Conservation (phyloP, 306 rosid genomes). For the Dalbergia oliveri region DNA sequence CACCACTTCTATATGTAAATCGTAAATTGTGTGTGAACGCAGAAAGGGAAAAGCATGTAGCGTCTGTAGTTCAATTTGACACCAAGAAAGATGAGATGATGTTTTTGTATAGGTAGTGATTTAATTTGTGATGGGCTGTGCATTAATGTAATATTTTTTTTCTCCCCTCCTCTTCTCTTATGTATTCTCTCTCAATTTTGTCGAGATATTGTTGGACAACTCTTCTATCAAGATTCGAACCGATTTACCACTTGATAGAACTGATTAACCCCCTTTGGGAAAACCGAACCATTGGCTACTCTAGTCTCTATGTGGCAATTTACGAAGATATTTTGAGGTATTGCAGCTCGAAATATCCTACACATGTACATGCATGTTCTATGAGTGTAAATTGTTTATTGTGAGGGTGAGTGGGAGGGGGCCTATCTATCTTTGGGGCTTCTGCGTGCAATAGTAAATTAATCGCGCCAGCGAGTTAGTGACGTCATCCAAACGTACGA, state of each 20-base stretch:
- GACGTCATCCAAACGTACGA: constrained; percentile 29
- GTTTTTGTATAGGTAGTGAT: constrained; percentile 9
- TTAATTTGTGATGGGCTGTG: neutral
- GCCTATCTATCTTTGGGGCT: too few relatives aligned
- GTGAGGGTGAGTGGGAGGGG: too few relatives aligned
- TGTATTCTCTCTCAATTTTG: too few relatives aligned
- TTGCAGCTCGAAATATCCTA: neutral
- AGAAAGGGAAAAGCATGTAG: neutral
- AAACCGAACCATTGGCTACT: too few relatives aligned
- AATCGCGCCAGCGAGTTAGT: neutral
- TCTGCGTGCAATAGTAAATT: neutral
- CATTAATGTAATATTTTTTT: neutral
- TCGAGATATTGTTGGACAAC: too few relatives aligned
- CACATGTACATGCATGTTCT: too few relatives aligned
- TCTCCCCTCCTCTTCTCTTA: too few relatives aligned
- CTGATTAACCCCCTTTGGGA: too few relatives aligned
- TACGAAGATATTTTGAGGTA: constrained; percentile 15
- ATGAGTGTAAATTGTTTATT: too few relatives aligned
- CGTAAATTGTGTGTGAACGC: neutral
- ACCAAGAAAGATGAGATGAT: constrained; percentile 2
- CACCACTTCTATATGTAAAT: neutral
- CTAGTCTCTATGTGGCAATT: neutral
- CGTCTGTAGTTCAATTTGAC: neutral
- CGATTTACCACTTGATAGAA: too few relatives aligned
- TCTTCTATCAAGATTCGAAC: too few relatives aligned